phyloP scores from a whole-genome alignment of 2,329 filamentous ascomycete genomes.

The Alternaria viburni region DNA sequence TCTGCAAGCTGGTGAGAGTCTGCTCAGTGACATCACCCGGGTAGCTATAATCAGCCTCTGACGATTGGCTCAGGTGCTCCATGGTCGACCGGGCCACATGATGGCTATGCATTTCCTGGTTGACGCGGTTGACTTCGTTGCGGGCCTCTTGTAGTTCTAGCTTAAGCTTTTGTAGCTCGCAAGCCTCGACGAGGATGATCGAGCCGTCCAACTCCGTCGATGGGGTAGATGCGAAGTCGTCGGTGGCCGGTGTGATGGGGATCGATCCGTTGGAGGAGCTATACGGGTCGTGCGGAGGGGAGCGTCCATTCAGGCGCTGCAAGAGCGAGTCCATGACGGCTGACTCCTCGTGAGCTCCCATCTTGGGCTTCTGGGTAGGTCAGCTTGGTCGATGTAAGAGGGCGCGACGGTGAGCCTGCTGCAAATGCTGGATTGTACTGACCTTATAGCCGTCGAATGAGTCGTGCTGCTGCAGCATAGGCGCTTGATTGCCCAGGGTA shows the following conservation, averaged over 20 bases:
- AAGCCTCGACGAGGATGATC: conserved; percentile 50
- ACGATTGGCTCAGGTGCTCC: conserved; percentile 61
- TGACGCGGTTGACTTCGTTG: conserved; percentile 72
- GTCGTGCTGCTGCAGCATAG: conserved; percentile 24
- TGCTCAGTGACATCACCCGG: conserved; percentile 57
- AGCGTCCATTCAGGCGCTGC: conserved; percentile 70
- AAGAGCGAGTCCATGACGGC: conserved; percentile 67
- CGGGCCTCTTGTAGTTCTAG: conserved; percentile 74
- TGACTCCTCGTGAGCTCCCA: conserved; percentile 46
- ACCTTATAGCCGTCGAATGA: conserved; percentile 42
- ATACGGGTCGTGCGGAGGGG: conserved; percentile 58
- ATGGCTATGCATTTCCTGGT: conserved; percentile 72
- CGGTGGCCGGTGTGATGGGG: conserved; percentile 67
- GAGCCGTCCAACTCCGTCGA: conserved; percentile 33
- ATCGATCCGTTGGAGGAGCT: conserved; percentile 65
- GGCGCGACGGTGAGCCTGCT: not conserved
- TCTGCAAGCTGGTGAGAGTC: conserved; percentile 58
- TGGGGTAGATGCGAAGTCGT: conserved; percentile 54
- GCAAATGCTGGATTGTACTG: conserved; percentile 11
- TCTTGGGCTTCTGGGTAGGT: conserved; percentile 56
- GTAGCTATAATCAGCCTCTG: conserved; percentile 58
- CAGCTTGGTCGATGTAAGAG: conserved; percentile 27
- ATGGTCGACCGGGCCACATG: conserved; percentile 66
- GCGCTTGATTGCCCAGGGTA: conserved; percentile 38
- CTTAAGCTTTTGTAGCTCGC: conserved; percentile 72